phyloP scores from a whole-genome alignment of 192 early-diverging fungal genomes.

The Entomortierella parvispora region DNA sequence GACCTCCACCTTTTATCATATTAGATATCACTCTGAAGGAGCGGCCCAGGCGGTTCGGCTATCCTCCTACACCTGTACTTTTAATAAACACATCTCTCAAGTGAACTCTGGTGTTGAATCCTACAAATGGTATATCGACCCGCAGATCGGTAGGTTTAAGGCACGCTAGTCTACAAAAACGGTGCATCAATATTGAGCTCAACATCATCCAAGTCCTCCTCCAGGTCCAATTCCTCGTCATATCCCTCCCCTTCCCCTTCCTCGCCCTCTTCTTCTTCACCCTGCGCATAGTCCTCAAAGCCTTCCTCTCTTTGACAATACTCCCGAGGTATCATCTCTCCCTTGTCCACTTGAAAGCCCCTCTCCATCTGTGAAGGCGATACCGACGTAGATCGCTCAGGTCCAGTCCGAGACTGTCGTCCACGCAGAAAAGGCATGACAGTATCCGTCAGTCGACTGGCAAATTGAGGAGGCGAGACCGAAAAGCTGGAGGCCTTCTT shows the following conservation, averaged over 20 bases:
- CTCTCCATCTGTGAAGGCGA: background rate
- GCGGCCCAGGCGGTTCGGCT: no score
- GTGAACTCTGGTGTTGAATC: background rate
- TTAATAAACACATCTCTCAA: background rate
- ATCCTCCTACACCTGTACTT: background rate
- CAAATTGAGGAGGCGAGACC: constrained; percentile 40
- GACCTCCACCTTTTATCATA: no score
- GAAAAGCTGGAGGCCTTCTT: constrained; percentile 23
- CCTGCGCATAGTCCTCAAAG: background rate
- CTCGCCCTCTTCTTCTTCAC: constrained; percentile 19
- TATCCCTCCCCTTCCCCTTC: background rate
- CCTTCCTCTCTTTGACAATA: background rate
- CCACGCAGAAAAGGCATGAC: constrained; percentile 34
- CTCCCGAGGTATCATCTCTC: background rate
- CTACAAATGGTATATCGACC: background rate
- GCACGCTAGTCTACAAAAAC: constrained; percentile 17
- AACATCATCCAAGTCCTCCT: constrained; percentile 27
- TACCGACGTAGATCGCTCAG: background rate
- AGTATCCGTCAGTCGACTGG: constrained; percentile 28
- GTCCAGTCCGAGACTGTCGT: constrained; percentile 6
- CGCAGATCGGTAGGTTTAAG: background rate
- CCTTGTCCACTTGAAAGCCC: background rate
- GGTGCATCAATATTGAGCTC: constrained; percentile 37
- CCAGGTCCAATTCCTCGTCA: background rate
- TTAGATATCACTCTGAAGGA: no score